Percentiles rank a stretch among this genome's conserved stretches.
Conservation (phyloP, 2,329 filamentous ascomycete genomes). For the Fusarium sp. region DNA sequence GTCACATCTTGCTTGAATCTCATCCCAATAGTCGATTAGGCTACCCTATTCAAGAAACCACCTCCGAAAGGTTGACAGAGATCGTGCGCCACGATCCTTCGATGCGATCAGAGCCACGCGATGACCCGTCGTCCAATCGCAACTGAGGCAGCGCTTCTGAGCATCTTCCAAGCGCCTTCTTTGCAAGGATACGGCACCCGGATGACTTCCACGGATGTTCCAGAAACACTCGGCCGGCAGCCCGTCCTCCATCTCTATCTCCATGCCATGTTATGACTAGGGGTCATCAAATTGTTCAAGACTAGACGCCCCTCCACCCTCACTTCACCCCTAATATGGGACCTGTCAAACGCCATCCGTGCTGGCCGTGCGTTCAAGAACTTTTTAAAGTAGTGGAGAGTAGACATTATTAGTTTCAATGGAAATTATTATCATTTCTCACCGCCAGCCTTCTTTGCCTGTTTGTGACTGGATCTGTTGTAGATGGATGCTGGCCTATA, state of each 20-base stretch:
- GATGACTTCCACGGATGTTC: constrained; percentile 37
- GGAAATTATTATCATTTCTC: constrained; percentile 15
- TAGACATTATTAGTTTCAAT: constrained; percentile 10
- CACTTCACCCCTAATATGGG: constrained; percentile 13
- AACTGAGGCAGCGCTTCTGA: constrained; percentile 25
- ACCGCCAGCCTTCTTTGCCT: constrained; percentile 15
- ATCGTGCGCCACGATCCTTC: constrained; percentile 41
- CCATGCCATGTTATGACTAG: not conserved
- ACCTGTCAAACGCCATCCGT: constrained; percentile 26
- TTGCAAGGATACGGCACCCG: constrained; percentile 37
- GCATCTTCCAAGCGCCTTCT: constrained; percentile 42
- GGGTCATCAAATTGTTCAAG: constrained; percentile 11
- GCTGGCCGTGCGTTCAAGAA: not conserved
- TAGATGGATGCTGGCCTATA: constrained; percentile 2
- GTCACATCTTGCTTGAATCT: constrained; percentile 10
- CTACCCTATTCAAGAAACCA: constrained; percentile 45
- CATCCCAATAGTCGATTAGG: constrained; percentile 22
- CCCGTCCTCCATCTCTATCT: constrained; percentile 9
- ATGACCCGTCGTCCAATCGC: constrained; percentile 27
- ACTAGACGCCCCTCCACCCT: constrained; percentile 12
- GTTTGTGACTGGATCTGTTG: not conserved
- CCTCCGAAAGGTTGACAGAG: constrained; percentile 34
- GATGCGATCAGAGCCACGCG: constrained; percentile 22
- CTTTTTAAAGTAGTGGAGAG: constrained; percentile 20
- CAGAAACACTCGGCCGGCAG: constrained; percentile 44